Percentiles rank a stretch among this genome's conserved stretches.
These are phyloP conservation scores for Chlorella sp. DNA, from an alignment of 139 green algal genomes.

Conservation along the genomic window DNA sequence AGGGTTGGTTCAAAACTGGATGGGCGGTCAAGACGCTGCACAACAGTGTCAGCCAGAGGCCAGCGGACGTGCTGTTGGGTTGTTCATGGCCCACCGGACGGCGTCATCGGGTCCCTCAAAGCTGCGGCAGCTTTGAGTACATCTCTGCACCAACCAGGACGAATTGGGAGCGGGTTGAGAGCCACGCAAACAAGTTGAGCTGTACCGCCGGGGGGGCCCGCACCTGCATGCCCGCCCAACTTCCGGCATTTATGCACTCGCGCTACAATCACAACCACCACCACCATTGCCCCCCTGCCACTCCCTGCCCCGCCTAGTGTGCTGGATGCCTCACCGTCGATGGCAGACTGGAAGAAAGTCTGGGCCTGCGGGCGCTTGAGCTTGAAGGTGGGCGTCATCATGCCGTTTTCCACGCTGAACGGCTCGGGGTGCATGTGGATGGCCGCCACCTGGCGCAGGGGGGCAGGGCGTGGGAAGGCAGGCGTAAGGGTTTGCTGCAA, in stretches of 20 bases:
- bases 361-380: slow-evolving; percentile 81
- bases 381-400: slow-evolving; percentile 95
- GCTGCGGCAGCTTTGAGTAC: slow-evolving; percentile 18
- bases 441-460: slow-evolving; percentile 63
- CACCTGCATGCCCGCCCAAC: neutral
- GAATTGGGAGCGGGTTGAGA: neutral
- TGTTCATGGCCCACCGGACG: neutral
- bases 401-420: slow-evolving; percentile 92
- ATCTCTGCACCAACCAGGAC: neutral
- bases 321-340: slow-evolving; percentile 41
- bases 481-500: neutral
- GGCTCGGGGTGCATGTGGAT: slow-evolving; percentile 80
- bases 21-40: too few relatives aligned
- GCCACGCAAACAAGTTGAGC: neutral
- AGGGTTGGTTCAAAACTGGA: too few relatives aligned
- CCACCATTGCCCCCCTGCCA: neutral
- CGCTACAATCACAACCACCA: neutral
- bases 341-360: slow-evolving; percentile 54
- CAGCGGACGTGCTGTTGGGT: neutral
- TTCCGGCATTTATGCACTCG: neutral
- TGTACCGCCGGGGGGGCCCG: neutral
- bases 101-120: neutral
- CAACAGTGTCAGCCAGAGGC: neutral
- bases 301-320: too few relatives aligned
- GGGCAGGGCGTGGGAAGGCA: neutral